A percentile compares a stretch with the other conserved stretches of the same genome.
Evolutionary conservation across 345 rosid genomes (phyloP).

Genomic region (Brassica napus): Da-Ae NC_063452.1:51696501-51697000

Average conservation of each 20-base stretch:
- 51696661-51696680: conserved; percentile 1
- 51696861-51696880: conserved; percentile 49
- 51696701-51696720: background rate
- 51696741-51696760: conserved; percentile 82
- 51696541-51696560: conserved; percentile 68
- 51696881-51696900: background rate
- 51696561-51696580: conserved; percentile 53
- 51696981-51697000: conserved; percentile 52
- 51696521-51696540: conserved; percentile 63
- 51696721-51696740: conserved; percentile 74
- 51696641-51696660: conserved; percentile 1
- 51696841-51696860: conserved; percentile 95
- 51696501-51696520: conserved; percentile 80
- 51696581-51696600: conserved; percentile 95
- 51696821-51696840: conserved; percentile 83
- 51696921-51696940: conserved; percentile 33
- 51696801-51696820: conserved; percentile 61
- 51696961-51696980: conserved; percentile 71
- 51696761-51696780: conserved; percentile 71
- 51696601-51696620: conserved; percentile 64
- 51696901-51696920: background rate
- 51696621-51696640: conserved; percentile 57
- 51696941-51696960: conserved; percentile 77
- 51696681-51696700: background rate
- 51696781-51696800: conserved; percentile 78